Evolutionary conservation across 2,329 filamentous ascomycete genomes (phyloP).

Genomic region (Laburnicola sp.): DNA sequence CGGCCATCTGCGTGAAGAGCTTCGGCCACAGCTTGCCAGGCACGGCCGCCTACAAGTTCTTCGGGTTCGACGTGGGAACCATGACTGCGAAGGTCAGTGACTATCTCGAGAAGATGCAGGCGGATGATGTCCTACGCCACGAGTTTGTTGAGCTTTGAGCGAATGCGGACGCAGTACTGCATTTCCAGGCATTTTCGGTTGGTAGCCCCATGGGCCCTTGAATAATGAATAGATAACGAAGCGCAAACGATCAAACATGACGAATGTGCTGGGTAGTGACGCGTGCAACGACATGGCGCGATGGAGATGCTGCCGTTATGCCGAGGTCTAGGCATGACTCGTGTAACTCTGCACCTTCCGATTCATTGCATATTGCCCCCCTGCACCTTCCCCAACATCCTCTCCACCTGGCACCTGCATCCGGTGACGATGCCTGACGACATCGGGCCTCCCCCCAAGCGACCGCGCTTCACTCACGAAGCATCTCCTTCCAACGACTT

Average conservation of each 20-base stretch:
- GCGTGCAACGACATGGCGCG: no score
- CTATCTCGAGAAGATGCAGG: constrained; percentile 44
- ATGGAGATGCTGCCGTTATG: no score
- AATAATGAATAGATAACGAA: no score
- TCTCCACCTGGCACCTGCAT: not conserved
- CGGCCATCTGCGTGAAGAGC: constrained; percentile 11
- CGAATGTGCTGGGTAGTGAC: no score
- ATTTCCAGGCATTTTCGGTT: constrained; percentile 7
- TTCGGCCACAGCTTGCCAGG: constrained; percentile 15
- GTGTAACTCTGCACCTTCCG: constrained; percentile 1
- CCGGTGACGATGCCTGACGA: constrained; percentile 15
- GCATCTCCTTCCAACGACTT: constrained; percentile 8
- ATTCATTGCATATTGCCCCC: constrained; percentile 1
- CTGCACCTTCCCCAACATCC: constrained; percentile 2
- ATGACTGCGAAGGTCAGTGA: constrained; percentile 48
- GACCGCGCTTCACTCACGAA: constrained; percentile 14
- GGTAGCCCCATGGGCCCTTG: no score
- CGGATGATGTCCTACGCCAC: constrained; percentile 37
- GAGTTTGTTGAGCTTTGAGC: constrained; percentile 40
- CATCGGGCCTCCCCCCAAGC: constrained; percentile 14
- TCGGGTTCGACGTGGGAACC: constrained; percentile 56
- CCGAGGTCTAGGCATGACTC: constrained; percentile 2
- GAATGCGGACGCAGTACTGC: not conserved
- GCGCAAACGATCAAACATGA: no score
- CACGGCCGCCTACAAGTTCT: constrained; percentile 57